These are phyloP conservation scores for Asclepias syriaca DNA, from an alignment of 257 asterid genomes.

Conservation along the genomic window DNA sequence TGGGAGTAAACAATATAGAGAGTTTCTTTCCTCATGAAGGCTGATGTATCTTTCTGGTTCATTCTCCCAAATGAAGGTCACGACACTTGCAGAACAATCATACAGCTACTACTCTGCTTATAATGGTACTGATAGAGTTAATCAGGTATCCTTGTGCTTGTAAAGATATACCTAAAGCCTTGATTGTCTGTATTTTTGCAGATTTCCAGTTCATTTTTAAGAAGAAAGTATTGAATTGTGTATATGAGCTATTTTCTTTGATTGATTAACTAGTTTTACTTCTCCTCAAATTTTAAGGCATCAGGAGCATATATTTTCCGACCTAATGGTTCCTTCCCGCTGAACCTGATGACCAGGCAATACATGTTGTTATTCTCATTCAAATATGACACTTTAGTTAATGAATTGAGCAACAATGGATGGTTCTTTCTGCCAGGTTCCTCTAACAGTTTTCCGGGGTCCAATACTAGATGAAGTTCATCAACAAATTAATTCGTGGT, in stretches of 20 bases:
- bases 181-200: neutral
- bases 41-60: conserved; percentile 5
- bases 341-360: conserved; percentile 52
- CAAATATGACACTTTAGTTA: neutral
- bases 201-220: neutral
- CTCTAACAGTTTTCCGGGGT: conserved; percentile 53
- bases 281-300: conserved; percentile 42
- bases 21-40: neutral
- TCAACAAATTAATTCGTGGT: conserved; percentile 61
- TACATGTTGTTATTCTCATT: conserved; percentile 5
- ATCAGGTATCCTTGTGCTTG: conserved; percentile 49
- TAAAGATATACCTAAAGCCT: neutral
- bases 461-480: conserved; percentile 78
- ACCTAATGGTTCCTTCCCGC: conserved; percentile 61
- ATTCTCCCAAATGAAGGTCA: conserved; percentile 36
- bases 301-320: conserved; percentile 91
- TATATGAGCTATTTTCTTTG: neutral
- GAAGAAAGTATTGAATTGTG: neutral
- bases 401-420: neutral
- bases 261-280: conserved; percentile 6
- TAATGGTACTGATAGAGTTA: conserved; percentile 65
- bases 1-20: neutral
- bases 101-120: conserved; percentile 67
- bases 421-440: conserved; percentile 36
- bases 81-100: conserved; percentile 40